A percentile compares a stretch with the other conserved stretches of the same genome.
These are phyloP conservation scores for Pythium insidiosum DNA, from an alignment of 352 stramenopile genomes.

Conservation along the genomic window DNA sequence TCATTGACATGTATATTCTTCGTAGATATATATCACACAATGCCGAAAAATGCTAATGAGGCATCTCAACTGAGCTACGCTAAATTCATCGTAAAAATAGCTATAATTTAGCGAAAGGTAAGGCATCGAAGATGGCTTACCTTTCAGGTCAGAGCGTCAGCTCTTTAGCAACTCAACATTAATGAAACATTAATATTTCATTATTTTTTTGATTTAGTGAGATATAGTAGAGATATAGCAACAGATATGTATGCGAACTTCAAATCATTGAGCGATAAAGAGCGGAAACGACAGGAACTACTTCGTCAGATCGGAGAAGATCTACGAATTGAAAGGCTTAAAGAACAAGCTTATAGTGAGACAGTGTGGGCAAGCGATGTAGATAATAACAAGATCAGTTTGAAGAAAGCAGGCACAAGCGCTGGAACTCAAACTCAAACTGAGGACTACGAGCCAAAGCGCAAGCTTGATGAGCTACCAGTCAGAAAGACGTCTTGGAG, in stretches of 20 bases:
- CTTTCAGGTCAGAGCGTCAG: too few species aligned
- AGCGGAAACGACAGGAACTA: slow-evolving; percentile 9
- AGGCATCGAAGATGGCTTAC: too few species aligned
- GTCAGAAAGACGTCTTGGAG: too few species aligned
- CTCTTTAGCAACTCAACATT: not conserved
- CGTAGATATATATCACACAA: too few species aligned
- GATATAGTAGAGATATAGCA: not conserved
- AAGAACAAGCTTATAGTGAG: slow-evolving; percentile 13
- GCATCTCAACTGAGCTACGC: too few species aligned
- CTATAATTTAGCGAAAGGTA: too few species aligned
- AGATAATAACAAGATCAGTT: slow-evolving; percentile 10
- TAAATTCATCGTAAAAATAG: not conserved
- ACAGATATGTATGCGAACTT: slow-evolving; percentile 20
- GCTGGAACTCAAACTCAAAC: slow-evolving; percentile 11
- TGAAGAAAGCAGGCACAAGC: not conserved
- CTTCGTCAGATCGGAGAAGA: slow-evolving; percentile 6
- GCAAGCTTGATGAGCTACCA: too few species aligned
- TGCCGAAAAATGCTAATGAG: too few species aligned
- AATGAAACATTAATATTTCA: not conserved
- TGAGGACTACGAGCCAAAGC: too few species aligned
- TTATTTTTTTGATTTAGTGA: not conserved
- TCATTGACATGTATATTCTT: too few species aligned
- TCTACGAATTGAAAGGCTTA: slow-evolving; percentile 2
- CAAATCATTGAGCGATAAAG: slow-evolving; percentile 1
- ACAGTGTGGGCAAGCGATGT: slow-evolving; percentile 13